Evolutionary conservation across 768 basidiomycete genomes (phyloP).

Genomic region (Dacryopinax spathularia): DNA sequence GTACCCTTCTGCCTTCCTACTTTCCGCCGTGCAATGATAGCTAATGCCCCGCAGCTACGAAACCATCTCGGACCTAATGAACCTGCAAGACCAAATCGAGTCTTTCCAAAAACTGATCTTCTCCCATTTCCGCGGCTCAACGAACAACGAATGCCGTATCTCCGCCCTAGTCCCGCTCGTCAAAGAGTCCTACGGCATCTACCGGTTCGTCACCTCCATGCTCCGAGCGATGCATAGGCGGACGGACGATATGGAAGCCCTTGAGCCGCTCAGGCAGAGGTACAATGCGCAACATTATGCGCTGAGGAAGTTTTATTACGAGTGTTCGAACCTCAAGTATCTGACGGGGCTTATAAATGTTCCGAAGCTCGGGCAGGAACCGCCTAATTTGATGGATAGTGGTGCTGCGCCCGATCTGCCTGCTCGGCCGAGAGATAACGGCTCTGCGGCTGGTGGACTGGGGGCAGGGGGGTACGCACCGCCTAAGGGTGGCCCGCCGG

Average conservation of each 20-base stretch:
- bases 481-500: constrained; percentile 53
- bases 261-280: constrained; percentile 77
- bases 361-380: constrained; percentile 94
- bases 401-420: constrained; percentile 76
- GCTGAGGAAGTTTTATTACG: constrained; percentile 95
- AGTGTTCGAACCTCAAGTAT: constrained; percentile 97
- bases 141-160: constrained; percentile 95
- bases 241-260: constrained; percentile 73
- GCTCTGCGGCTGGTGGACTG: constrained; percentile 42
- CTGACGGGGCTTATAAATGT: constrained; percentile 95
- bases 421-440: constrained; percentile 54
- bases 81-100: constrained; percentile 94
- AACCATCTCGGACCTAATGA: constrained; percentile 95
- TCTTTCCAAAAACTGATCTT: constrained; percentile 97
- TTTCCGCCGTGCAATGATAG: constrained; percentile 10
- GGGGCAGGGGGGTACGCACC: constrained; percentile 38
- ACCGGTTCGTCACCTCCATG: constrained; percentile 98
- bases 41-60: constrained; percentile 53
- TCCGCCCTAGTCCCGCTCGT: constrained; percentile 91
- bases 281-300: constrained; percentile 85
- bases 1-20: constrained; percentile 17
- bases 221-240: constrained; percentile 90
- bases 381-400: constrained; percentile 80
- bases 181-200: constrained; percentile 98
- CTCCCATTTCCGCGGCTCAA: constrained; percentile 77